Evolutionary conservation across 2,329 filamentous ascomycete species (phyloP), one percentile per base, ranked within the genome.

Genomic region (Talaromyces albobiverticillius): DNA sequence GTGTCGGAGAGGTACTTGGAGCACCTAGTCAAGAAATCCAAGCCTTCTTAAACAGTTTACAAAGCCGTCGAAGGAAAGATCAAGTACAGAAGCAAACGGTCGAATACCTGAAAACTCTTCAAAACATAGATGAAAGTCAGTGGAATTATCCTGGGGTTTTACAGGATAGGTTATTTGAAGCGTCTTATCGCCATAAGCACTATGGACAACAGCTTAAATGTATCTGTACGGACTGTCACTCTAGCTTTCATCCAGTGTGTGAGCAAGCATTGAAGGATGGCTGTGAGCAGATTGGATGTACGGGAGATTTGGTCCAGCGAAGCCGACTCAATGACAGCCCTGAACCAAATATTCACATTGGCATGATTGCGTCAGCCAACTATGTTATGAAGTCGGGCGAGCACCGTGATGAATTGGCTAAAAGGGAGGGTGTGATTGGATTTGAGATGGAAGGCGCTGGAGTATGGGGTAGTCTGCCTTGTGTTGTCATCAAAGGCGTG

Each of bases 401-500:
- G 25, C 18, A 20, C 8, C 22, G 47, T 3, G 34, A 31, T 13
- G 20, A 14, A 50, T 18, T 53, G 2, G 31, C 38, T 25, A 4
- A 7, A 25, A 13, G 36, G 8, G n/a, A 49, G 10, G 40, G 57
- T 36, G 45, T 51, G 23, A 46, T 60, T 5, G 60, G 58, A 23
- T 64, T 66, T 26, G 64, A 67, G 54, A 67, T 64, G 62, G 64
- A 67, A 52, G 61, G 57, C 3, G 62, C 62, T 2, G 64, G 63
- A 3, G 18, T 60, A 14, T 62, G 58, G 59, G 61, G 63, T 50
- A 54, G 60, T 0, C 45, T 73, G 0, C 70, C 73, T 0, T 71
- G 69, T 1, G 47, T 76, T 1, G 59, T 74, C 0, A 66, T 76
- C 42, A 72, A 71, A n/a, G 71, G 69, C 0, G 69, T 75, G 0